These are phyloP conservation scores for Tetracentron sinense DNA, from an alignment of 164 flowering plant genomes.

Conservation along the genomic window DNA sequence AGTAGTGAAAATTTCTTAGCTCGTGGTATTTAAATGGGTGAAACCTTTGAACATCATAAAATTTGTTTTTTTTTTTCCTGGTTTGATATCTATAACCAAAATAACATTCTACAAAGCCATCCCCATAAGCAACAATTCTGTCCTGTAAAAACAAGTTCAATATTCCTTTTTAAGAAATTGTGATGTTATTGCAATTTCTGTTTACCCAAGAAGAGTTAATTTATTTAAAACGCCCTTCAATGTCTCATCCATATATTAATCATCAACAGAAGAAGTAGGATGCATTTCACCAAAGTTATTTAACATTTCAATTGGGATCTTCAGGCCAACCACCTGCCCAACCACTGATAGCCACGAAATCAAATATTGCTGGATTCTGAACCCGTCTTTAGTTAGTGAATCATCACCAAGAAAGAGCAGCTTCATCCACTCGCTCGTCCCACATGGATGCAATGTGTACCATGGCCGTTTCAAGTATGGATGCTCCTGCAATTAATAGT, in stretches of 20 bases:
- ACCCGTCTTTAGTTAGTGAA: constrained; percentile 11
- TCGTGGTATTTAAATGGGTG: no score
- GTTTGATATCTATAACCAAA: no score
- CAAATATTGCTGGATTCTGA: constrained; percentile 41
- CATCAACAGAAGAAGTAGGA: neutral
- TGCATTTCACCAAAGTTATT: neutral
- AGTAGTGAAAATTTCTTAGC: no score
- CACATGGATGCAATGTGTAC: constrained; percentile 87
- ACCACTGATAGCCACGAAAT: constrained; percentile 81
- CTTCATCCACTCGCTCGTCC: constrained; percentile 89
- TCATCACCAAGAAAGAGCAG: constrained; percentile 37
- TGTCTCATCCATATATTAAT: neutral
- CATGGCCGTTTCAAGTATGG: constrained; percentile 79
- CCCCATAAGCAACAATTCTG: no score
- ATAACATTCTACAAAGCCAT: no score
- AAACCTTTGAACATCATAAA: no score
- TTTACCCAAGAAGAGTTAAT: neutral
- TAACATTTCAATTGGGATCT: constrained; percentile 47
- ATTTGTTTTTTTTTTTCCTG: no score
- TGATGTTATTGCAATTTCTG: no score
- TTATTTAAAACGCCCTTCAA: neutral
- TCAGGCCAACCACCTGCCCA: constrained; percentile 71
- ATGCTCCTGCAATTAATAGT: constrained; percentile 60
- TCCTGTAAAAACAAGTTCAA: no score
- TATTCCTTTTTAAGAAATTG: no score